phyloP scores from a whole-genome alignment of 345 rosid species.

The Mangifera indica region DNA sequence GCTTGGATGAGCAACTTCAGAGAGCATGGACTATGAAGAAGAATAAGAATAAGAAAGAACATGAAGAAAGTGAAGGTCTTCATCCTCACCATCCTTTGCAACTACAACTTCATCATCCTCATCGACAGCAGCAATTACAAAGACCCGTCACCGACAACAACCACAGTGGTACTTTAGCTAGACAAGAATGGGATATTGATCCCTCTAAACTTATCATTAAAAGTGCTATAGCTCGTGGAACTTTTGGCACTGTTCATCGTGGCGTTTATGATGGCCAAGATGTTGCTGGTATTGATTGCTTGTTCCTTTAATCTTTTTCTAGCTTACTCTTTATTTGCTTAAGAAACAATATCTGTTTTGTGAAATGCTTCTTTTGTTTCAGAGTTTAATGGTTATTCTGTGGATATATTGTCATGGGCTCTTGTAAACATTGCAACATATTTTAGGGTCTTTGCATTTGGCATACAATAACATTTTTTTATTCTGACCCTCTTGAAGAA shows the following conservation, averaged over 20 bases:
- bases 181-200: conserved; percentile 98
- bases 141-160: conserved; percentile 28
- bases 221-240: conserved; percentile 85
- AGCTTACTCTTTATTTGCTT: background rate
- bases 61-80: conserved; percentile 21
- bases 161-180: conserved; percentile 19
- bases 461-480: background rate
- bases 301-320: background rate
- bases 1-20: conserved; percentile 90
- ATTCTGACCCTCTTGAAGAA: background rate
- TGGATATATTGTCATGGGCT: background rate
- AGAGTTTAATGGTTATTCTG: background rate
- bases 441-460: background rate
- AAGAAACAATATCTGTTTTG: conserved; percentile 7
- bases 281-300: conserved; percentile 69
- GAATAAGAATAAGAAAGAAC: conserved; percentile 51
- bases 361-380: conserved; percentile 8
- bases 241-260: conserved; percentile 94
- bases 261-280: conserved; percentile 89
- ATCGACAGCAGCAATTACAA: conserved; percentile 18
- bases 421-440: background rate
- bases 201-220: conserved; percentile 82
- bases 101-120: background rate
- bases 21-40: conserved; percentile 88
- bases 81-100: conserved; percentile 11